Percentiles rank a stretch among this genome's conserved stretches.
Evolutionary conservation across 306 rosid genomes (phyloP).

Genomic region (Lathyrus aphaca): DNA sequence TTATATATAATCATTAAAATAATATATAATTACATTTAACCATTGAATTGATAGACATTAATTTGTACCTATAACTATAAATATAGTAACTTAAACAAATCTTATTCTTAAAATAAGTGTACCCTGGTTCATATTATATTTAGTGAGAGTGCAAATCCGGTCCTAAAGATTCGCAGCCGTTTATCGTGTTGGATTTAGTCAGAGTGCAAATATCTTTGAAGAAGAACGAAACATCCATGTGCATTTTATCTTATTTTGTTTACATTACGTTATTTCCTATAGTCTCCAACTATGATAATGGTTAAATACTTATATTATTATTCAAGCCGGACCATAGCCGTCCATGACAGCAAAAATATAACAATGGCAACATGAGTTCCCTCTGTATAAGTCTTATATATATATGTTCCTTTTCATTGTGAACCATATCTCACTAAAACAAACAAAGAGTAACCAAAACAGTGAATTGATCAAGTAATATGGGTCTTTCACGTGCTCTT

Average conservation of each 20-base stretch:
- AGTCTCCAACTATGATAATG: background rate
- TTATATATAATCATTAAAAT: too few relatives aligned
- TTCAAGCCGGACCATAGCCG: constrained; percentile 27
- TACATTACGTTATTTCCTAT: constrained; percentile 27
- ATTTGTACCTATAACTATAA: too few relatives aligned
- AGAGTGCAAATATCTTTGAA: background rate
- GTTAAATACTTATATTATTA: background rate
- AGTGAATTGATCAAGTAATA: background rate
- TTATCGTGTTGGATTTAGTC: background rate
- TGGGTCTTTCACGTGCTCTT: constrained; percentile 32
- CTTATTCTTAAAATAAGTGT: too few relatives aligned
- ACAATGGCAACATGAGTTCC: background rate
- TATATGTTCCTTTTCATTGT: background rate
- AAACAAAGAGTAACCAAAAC: background rate
- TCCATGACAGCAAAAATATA: background rate
- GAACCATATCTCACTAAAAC: constrained; percentile 11
- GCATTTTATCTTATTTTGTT: background rate
- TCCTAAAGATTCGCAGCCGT: background rate
- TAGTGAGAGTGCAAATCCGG: background rate
- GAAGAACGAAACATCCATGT: background rate
- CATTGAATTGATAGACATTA: too few relatives aligned
- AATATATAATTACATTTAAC: too few relatives aligned
- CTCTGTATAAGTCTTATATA: background rate
- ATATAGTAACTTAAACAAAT: too few relatives aligned
- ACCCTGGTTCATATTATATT: too few relatives aligned